These are phyloP conservation scores for Clavispora vitiphila DNA, from an alignment of 805 yeast genomes.

Conservation along the genomic window DNA sequence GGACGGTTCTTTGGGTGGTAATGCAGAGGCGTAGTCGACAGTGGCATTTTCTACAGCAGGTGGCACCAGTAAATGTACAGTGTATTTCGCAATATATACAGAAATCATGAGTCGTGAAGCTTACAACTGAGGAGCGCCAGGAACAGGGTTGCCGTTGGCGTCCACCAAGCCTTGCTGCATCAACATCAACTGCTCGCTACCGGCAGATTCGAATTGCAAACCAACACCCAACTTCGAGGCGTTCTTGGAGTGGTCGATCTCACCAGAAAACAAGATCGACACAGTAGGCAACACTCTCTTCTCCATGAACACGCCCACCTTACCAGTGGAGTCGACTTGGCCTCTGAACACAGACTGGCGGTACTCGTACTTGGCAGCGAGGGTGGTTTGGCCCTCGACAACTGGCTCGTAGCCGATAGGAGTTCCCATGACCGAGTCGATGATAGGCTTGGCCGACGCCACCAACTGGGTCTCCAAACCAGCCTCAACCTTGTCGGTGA, in stretches of 20 bases:
- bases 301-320: slow-evolving; percentile 86
- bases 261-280: slow-evolving; percentile 83
- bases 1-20: slow-evolving; percentile 38
- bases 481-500: slow-evolving; percentile 89
- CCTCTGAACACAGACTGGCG: slow-evolving; percentile 95
- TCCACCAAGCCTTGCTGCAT: slow-evolving; percentile 85
- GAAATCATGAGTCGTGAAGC: slow-evolving; percentile 13
- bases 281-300: slow-evolving; percentile 90
- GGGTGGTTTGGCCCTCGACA: slow-evolving; percentile 85
- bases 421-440: slow-evolving; percentile 69
- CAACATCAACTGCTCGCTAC: slow-evolving; percentile 87
- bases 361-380: slow-evolving; percentile 97
- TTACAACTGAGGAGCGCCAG: slow-evolving; percentile 63
- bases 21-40: too few relatives aligned
- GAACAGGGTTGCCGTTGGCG: slow-evolving; percentile 80
- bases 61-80: slow-evolving; percentile 5
- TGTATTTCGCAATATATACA: slow-evolving; percentile 13
- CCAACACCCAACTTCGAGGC: slow-evolving; percentile 88
- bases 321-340: slow-evolving; percentile 86
- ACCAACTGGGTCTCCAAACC: slow-evolving; percentile 84
- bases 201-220: slow-evolving; percentile 91
- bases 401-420: slow-evolving; percentile 81
- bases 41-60: too few relatives aligned
- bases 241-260: slow-evolving; percentile 73
- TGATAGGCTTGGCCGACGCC: slow-evolving; percentile 70